These are phyloP conservation scores for Reticulascus tulasneorum DNA, from an alignment of 2,329 filamentous ascomycete species.

Conservation along the genomic window DNA sequence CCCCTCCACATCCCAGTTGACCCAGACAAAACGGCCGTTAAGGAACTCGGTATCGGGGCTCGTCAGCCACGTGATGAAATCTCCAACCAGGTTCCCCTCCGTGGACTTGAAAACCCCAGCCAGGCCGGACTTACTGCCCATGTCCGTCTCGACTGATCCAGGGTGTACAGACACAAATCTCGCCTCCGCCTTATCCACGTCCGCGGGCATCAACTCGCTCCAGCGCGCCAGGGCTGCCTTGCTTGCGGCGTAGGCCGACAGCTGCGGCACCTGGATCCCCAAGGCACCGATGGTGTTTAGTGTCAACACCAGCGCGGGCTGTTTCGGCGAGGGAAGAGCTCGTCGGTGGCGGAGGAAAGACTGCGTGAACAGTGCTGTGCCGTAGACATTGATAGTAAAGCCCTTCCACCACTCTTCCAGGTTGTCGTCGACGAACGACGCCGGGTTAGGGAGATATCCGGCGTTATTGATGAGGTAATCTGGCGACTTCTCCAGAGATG, in stretches of 20 bases:
- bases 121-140: constrained; percentile 4
- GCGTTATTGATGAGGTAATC: constrained; percentile 4
- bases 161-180: constrained; percentile 3
- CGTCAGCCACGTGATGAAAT: constrained; percentile 24
- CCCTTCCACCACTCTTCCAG: constrained; percentile 5
- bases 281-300: constrained; percentile 5
- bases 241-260: constrained; percentile 68
- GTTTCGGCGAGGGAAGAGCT: background rate
- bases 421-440: constrained; percentile 1
- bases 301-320: constrained; percentile 3
- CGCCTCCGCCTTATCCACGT: constrained; percentile 25
- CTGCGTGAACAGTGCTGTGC: constrained; percentile 3
- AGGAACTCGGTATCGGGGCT: constrained; percentile 27
- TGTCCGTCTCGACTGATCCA: constrained; percentile 3
- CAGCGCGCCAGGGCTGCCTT: constrained; percentile 73
- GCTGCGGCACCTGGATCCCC: constrained; percentile 26
- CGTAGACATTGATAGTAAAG: constrained; percentile 5
- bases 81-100: constrained; percentile 20
- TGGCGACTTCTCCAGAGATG: background rate
- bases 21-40: constrained; percentile 25
- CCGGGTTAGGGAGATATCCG: constrained; percentile 1
- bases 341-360: constrained; percentile 2
- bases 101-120: no score
- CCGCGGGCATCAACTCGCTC: constrained; percentile 62
- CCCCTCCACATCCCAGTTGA: constrained; percentile 32